Base-by-base conservation (phyloP, 2,329 filamentous ascomycete species). In the Xylariales sp. region DNA sequence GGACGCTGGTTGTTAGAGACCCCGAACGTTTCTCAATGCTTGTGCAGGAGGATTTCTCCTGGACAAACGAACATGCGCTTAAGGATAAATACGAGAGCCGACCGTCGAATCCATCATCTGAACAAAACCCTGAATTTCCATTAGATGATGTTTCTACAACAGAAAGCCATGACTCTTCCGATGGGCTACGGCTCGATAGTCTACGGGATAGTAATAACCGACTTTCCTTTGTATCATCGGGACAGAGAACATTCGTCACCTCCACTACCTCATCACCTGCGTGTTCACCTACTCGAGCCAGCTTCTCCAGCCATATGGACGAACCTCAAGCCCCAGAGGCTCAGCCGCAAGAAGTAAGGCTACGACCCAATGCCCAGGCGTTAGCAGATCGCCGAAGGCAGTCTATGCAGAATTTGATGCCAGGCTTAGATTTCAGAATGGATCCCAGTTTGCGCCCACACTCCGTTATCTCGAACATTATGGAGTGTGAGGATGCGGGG, bases 181-280 rank as follows among this genome's bases (percentile, higher is more conserved):
- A 83, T 40, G 77, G 74, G 13, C 67, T 67, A 20, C 74, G 76
- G 36, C 61, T 82, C 5, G 77, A 83, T 12, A 74, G 55, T 37
- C 58, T 82, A 17, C 66, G 76, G 19, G 74, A 81, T 31, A 55
- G 51, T 19, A 41, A 46, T 2, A 70, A 78, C 44, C 70, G 79
- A 5, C 63, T 78, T 5, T 83, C 79, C 0, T 74, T 69, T 44
- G 65, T 79, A 27, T 83, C 79, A 2, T 79, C 76, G 5, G 74
- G 74, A 6, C 76, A 81, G 51, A 67, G 74, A 41, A 83, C 79
- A 4, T 60, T 77, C 18, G 52, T 80, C 6, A 81, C 78, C 2
- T 81, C 78, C 0, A 67, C 71, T 14, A 69, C 65, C 20, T 80
- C 77, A 1, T 81, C 78, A 0, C 74, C 76, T 3, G 65, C 74